Evolutionary conservation across 768 basidiomycete species (phyloP), one percentile per base, ranked within the genome.

Genomic region (Naematelia encephala): DNA sequence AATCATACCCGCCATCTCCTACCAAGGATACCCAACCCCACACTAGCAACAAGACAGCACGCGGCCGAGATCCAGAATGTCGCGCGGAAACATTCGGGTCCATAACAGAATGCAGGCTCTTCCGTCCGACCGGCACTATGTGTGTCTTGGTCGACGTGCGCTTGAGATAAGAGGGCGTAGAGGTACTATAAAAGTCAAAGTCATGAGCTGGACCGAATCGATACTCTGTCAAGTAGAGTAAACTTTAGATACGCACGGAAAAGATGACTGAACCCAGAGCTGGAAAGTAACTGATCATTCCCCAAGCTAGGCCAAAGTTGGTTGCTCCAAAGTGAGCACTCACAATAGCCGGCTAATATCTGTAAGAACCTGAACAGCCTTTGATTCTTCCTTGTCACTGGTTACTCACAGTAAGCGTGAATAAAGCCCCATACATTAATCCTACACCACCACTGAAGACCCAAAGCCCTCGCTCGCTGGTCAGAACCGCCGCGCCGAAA

Each of bases 221-320:
- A 11, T 11, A 43, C 39, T 43, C 19, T 43, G 12, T 43, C 39
- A 43, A n/a, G 11, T 11, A 43, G 11, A 11, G 39, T 11, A 43
- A 43, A 11, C 11, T 43, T 43, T 16, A 43, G 23, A 4, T 0
- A 62, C 75, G 59, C 44, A 74, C 75, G 5, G 75, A 77, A 54
- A 69, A 77, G 3, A 69, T 25, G 16, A 73, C 66, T 2, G 75
- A 73, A 4, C 75, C 75, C 3, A 73, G 49, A 19, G 75, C 75
- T 4, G 71, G 61, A 56, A 77, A 77, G 54, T 77, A 77, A 26
- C 72, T 73, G 19, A 77, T 55, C 72, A 75, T 74, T 12, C 76
- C 76, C 76, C 76, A 77, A 5, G 76, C 72, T 12, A 77, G 53
- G 50, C 76, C 76, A 51, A 77, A 77, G 51, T 74, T 73, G 4